A percentile compares a stretch with the other conserved stretches of the same genome.
These are phyloP conservation scores for Blastocystis sp. DNA, from an alignment of 352 stramenopile species.

Conservation along the genomic window DNA sequence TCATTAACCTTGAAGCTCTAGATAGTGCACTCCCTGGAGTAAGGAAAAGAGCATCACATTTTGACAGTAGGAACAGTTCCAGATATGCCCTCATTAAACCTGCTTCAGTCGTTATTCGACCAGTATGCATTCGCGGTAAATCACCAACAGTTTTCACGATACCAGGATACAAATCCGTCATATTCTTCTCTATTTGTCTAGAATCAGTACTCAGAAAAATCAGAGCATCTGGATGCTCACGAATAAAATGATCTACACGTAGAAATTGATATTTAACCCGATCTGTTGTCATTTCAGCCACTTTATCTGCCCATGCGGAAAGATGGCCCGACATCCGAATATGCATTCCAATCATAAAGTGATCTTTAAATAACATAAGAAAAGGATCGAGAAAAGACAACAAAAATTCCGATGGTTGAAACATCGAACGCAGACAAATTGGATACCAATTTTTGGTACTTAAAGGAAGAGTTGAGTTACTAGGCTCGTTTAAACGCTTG, in stretches of 20 bases:
- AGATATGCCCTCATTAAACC: not conserved
- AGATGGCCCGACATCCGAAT: not conserved
- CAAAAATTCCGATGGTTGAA: not conserved
- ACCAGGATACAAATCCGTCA: not conserved
- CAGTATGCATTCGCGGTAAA: conserved; percentile 12
- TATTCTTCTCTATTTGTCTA: not conserved
- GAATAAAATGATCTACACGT: not conserved
- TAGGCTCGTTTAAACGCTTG: not conserved
- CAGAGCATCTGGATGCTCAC: not conserved
- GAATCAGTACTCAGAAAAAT: not conserved
- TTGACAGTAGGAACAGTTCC: not conserved
- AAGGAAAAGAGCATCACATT: conserved; percentile 21
- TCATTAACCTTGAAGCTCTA: not conserved
- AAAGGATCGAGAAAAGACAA: not conserved
- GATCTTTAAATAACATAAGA: not conserved
- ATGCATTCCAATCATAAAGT: conserved; percentile 25
- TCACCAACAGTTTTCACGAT: not conserved
- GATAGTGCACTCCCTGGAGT: not conserved
- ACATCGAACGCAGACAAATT: not conserved
- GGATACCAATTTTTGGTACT: not conserved
- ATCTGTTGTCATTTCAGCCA: not conserved
- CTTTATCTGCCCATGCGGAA: not conserved
- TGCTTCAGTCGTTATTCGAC: not conserved
- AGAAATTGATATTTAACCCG: not conserved
- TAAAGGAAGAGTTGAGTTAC: not conserved